Evolutionary conservation across 1,284 basidiomycete species (phyloP), one percentile per base, ranked within the genome.

Genomic region (Melampsora occidentalis): DNA sequence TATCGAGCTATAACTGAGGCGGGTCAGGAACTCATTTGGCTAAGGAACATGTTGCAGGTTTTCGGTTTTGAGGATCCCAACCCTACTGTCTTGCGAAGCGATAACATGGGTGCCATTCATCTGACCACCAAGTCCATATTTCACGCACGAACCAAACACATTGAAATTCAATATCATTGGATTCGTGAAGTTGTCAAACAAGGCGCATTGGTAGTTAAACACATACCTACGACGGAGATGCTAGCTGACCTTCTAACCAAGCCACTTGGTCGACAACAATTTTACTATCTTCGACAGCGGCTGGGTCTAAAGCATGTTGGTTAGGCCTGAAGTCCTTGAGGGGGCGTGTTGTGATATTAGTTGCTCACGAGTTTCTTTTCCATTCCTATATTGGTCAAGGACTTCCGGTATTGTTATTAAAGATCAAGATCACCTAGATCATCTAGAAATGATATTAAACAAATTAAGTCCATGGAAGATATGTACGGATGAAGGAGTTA

Each of bases 201-300:
- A 18, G 80, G 80, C 1, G 69, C 82, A 0, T 79, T 86, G 39
- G 20, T 71, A 0, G 57, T 86, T 6, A n/a, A 76, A 1, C 83
- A 84, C 64, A 78, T 84, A 39, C 76, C 81, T 0, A 81, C 82
- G 0, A 67, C 78, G 0, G 81, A 84, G 2, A 85, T 85, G 67
- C 35, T 82, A 10, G 84, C 86, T 14, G 83, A 86, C 79, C 80
- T 53, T 14, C 22, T 51, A 63, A 86, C 85, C 6, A 86, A 86
- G 69, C 71, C 66, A 2, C 42, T 68, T n/a, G 39, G 35, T 35
- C 35, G 9, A 35, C 35, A 35, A 35, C 35, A 35, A 35, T 35
- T 35, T 35, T 35, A 35, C 9, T 35, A 35, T 35, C 35, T 35
- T 35, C 35, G 35, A 35, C 35, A 35, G 35, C 3, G 9, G 35